Evolutionary conservation across 2,329 filamentous ascomycete species (phyloP).

Genomic region (Cryphonectria japonica): DNA sequence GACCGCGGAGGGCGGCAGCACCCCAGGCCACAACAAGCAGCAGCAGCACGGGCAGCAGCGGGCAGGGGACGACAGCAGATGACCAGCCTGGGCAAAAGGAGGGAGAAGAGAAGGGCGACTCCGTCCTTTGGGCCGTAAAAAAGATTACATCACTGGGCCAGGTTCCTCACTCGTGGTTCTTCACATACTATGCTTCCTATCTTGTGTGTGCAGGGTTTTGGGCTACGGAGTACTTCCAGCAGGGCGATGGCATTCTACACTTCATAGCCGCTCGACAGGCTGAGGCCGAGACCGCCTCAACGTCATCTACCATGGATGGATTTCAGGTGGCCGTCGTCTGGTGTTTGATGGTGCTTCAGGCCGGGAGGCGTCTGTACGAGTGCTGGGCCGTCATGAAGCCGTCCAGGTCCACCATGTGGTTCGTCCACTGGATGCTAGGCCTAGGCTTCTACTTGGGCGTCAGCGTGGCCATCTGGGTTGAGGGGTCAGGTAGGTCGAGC

Average conservation of each 20-base stretch:
- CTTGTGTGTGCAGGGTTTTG: constrained; percentile 74
- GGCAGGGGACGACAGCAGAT: constrained; percentile 18
- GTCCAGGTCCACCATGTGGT: constrained; percentile 79
- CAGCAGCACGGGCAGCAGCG: neutral
- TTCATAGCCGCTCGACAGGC: constrained; percentile 41
- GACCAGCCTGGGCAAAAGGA: neutral
- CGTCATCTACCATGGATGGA: constrained; percentile 55
- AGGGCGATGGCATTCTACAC: constrained; percentile 44
- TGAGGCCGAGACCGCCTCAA: neutral
- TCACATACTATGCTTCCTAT: constrained; percentile 81
- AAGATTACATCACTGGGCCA: constrained; percentile 49
- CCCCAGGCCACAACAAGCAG: constrained; percentile 31
- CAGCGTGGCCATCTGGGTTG: constrained; percentile 80
- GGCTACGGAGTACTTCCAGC: constrained; percentile 63
- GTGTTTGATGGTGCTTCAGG: constrained; percentile 76
- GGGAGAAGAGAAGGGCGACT: neutral
- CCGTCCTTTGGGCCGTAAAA: constrained; percentile 38
- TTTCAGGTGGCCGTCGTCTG: constrained; percentile 69
- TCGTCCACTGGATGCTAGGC: constrained; percentile 81
- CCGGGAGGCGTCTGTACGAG: constrained; percentile 75
- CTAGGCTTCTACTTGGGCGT: constrained; percentile 76
- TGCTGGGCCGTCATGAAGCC: constrained; percentile 66
- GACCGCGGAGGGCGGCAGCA: constrained; percentile 42
- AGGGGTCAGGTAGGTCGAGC: constrained; percentile 67
- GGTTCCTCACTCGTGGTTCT: constrained; percentile 89